Evolutionary conservation across 1,284 basidiomycete genomes (phyloP).

Genomic region (Ustilago hordei): DNA sequence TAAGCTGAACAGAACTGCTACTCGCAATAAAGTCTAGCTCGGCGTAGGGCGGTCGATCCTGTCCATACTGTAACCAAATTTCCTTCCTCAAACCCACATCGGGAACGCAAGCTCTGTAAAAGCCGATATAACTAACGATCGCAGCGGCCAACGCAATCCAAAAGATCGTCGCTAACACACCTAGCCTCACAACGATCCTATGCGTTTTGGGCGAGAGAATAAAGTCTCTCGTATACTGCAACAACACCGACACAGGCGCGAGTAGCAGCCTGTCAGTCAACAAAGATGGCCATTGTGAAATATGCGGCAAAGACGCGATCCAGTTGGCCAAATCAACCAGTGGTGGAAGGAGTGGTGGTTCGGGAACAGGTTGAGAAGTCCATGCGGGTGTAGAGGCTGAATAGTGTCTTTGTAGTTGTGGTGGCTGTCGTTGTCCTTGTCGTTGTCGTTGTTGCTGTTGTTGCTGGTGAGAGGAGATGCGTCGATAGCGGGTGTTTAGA

Average conservation of each 20-base stretch:
- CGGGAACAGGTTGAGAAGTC: slow-evolving; percentile 44
- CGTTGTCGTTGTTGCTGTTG: slow-evolving; percentile 36
- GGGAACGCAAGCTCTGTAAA: slow-evolving; percentile 68
- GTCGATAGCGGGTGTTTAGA: slow-evolving; percentile 36
- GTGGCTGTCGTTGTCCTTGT: slow-evolving; percentile 23
- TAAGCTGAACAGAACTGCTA: background rate
- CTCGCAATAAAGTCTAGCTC: slow-evolving; percentile 41
- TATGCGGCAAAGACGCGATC: slow-evolving; percentile 53
- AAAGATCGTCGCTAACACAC: slow-evolving; percentile 60
- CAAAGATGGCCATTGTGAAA: slow-evolving; percentile 54
- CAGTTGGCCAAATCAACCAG: slow-evolving; percentile 43
- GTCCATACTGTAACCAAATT: slow-evolving; percentile 64
- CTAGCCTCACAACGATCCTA: slow-evolving; percentile 61
- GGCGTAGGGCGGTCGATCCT: slow-evolving; percentile 34
- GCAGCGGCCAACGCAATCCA: slow-evolving; percentile 57
- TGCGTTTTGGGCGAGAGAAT: slow-evolving; percentile 63
- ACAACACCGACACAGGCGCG: slow-evolving; percentile 43
- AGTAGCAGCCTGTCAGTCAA: slow-evolving; percentile 41
- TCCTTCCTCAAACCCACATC: slow-evolving; percentile 56
- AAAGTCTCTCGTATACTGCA: slow-evolving; percentile 43
- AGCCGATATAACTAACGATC: slow-evolving; percentile 63
- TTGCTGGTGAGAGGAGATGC: slow-evolving; percentile 36
- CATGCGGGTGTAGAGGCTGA: slow-evolving; percentile 34
- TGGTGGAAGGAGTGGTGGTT: slow-evolving; percentile 41
- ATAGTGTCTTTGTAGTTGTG: slow-evolving; percentile 17